Conservation (phyloP, 345 rosid genomes). For the Pistacia atlantica region DNA sequence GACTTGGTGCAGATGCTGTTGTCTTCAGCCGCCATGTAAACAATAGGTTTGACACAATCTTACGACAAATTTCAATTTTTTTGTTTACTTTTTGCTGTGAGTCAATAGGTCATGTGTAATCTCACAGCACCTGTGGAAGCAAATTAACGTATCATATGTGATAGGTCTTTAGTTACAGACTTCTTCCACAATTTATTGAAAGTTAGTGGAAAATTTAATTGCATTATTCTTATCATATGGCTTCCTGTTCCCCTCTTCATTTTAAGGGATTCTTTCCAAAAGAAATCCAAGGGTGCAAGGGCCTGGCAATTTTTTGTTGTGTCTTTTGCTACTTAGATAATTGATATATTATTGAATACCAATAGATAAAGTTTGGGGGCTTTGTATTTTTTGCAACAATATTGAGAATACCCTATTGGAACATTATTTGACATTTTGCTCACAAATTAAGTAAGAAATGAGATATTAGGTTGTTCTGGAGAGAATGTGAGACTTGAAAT, state of each 20-base stretch:
- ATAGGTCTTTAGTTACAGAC: conserved; percentile 1
- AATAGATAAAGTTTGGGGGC: background rate
- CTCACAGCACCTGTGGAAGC: background rate
- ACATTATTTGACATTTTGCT: background rate
- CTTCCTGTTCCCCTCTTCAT: background rate
- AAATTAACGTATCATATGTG: background rate
- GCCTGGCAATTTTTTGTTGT: background rate
- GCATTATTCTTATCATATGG: background rate
- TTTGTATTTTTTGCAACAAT: background rate
- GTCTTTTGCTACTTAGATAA: background rate
- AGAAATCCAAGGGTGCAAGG: background rate
- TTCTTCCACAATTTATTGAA: background rate
- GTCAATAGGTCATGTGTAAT: background rate
- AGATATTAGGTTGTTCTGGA: background rate
- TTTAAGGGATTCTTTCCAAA: background rate
- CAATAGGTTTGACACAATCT: conserved; percentile 53
- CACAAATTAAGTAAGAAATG: background rate
- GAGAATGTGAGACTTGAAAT: background rate
- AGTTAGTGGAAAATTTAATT: background rate
- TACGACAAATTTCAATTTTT: conserved; percentile 2
- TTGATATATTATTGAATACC: background rate
- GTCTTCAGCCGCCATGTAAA: conserved; percentile 76
- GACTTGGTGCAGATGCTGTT: conserved; percentile 95
- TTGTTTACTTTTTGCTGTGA: conserved; percentile 8
- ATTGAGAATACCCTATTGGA: background rate